Evolutionary conservation across 306 rosid species (phyloP), one percentile per base, ranked within the genome.

Genomic region (Biancaea sappan): DNA sequence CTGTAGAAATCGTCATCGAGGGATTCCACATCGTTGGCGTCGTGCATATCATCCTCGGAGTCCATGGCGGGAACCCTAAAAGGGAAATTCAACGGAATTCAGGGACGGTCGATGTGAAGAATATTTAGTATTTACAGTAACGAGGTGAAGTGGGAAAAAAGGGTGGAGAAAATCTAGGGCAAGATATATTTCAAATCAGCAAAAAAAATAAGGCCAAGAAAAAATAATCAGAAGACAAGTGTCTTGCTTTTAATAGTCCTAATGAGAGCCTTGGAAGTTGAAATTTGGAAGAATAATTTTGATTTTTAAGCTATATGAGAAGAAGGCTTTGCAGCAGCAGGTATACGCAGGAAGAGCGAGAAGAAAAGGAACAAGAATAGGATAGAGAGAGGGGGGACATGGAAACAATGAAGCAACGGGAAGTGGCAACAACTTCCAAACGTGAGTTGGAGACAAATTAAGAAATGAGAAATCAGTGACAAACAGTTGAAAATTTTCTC

Each of bases 1-100:
- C 98, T 86, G 87, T 91, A 91, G 85, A 86, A 91, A 77, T 87
- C 97, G 9, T 93, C 97, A 22, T 87, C 94, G 25, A 86, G 61
- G 29, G 94, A 87, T 54, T 90, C 96, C 2, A 85, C 37, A 56
- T 91, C 97, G 74, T 89, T 77, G 58, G 98, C 96, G 62, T 90
- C 96, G 71, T 86, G 98, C 92, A 90, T 88, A 73, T 82, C 82
- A 21, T 82, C 86, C 19, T 78, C 83, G 29, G 83, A 82, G 64
- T 82, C 86, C 86, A 82, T 82, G 56, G 66, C 35, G 18, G 31
- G 59, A 81, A 81, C 81, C 77, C 74, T 62, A 78, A 40, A 43
- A n/a, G 8, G 31, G 43, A 11, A 4, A 38, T 43, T 43, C 50
- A 43, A 43, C n/a, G n/a, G 50, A 73, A 74, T 74, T 74, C 6